Evolutionary conservation across 2,329 filamentous ascomycete species (phyloP).

Genomic region (Phialophora tarda): DNA sequence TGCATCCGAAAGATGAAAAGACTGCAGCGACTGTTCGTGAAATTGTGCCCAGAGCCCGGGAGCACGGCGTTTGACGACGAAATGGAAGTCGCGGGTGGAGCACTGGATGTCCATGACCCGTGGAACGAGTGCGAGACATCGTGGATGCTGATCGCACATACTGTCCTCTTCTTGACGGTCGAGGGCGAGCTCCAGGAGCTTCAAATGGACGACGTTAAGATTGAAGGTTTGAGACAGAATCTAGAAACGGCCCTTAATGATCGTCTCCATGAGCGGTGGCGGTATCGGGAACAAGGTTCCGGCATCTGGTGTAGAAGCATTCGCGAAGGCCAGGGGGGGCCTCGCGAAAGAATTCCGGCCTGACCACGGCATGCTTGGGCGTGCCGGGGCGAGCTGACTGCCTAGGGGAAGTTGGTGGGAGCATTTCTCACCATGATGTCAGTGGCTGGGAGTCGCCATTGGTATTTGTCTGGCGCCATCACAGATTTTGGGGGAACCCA

Average conservation of each 20-base stretch:
- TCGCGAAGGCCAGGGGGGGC: background rate
- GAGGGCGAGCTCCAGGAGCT: constrained; percentile 30
- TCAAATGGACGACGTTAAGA: constrained; percentile 36
- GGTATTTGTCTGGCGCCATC: constrained; percentile 1
- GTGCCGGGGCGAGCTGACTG: background rate
- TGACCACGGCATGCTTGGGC: background rate
- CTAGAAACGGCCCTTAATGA: constrained; percentile 27
- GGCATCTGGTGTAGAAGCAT: constrained; percentile 23
- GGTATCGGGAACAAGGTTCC: constrained; percentile 27
- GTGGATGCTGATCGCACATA: constrained; percentile 55
- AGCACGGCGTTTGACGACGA: constrained; percentile 50
- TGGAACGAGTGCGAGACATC: constrained; percentile 63
- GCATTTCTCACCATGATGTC: constrained; percentile 1
- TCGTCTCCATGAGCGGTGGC: constrained; percentile 30
- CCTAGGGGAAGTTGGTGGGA: background rate
- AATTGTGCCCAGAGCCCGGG: constrained; percentile 51
- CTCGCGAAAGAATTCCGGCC: background rate
- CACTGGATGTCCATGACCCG: constrained; percentile 50
- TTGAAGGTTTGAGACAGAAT: constrained; percentile 30
- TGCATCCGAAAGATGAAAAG: constrained; percentile 57
- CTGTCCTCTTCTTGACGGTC: constrained; percentile 39
- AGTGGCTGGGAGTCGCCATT: background rate
- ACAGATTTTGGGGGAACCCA: background rate
- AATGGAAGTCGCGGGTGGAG: constrained; percentile 42
- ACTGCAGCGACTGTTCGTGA: constrained; percentile 61